phyloP scores from a whole-genome alignment of 1,284 basidiomycete species.

The Ustilago lituana region DNA sequence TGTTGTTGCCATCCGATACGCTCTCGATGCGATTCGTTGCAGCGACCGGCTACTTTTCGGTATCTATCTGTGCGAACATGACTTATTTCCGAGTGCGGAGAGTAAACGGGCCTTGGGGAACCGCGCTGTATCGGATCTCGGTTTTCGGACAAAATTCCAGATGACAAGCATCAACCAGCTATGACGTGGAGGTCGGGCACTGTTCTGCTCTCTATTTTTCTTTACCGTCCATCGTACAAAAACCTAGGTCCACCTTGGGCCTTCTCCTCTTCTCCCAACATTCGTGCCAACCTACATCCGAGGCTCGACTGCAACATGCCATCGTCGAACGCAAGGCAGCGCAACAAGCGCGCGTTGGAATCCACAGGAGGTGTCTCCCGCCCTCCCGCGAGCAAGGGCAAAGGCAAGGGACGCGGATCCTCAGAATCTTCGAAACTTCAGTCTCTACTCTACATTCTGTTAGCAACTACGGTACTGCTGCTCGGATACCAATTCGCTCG shows the following conservation, averaged over 20 bases:
- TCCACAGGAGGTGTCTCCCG: constrained; percentile 31
- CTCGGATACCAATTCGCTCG: constrained; percentile 33
- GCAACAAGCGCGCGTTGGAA: constrained; percentile 43
- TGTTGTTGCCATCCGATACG: too few relatives aligned
- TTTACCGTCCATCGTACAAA: background rate
- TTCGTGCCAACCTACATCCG: background rate
- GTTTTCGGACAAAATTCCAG: background rate
- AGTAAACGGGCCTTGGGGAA: too few relatives aligned
- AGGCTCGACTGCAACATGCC: constrained; percentile 14
- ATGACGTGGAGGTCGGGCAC: constrained; percentile 36
- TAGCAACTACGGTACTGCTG: constrained; percentile 31
- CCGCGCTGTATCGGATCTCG: background rate
- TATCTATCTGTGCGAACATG: too few relatives aligned
- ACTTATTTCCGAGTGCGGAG: constrained; percentile 3
- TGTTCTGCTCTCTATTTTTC: background rate
- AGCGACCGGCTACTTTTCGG: too few relatives aligned
- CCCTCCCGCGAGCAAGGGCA: constrained; percentile 7
- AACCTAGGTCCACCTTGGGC: background rate
- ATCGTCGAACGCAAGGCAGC: constrained; percentile 36
- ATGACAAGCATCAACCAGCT: constrained; percentile 16
- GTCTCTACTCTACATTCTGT: constrained; percentile 33
- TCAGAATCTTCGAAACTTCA: constrained; percentile 25
- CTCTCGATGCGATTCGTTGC: too few relatives aligned
- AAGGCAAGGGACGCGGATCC: constrained; percentile 12
- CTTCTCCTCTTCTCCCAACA: background rate